Percentiles rank a stretch among this genome's conserved stretches.
These are phyloP conservation scores for Neofusicoccum parvum DNA, from an alignment of 2,329 filamentous ascomycete species.

Conservation along the genomic window DNA sequence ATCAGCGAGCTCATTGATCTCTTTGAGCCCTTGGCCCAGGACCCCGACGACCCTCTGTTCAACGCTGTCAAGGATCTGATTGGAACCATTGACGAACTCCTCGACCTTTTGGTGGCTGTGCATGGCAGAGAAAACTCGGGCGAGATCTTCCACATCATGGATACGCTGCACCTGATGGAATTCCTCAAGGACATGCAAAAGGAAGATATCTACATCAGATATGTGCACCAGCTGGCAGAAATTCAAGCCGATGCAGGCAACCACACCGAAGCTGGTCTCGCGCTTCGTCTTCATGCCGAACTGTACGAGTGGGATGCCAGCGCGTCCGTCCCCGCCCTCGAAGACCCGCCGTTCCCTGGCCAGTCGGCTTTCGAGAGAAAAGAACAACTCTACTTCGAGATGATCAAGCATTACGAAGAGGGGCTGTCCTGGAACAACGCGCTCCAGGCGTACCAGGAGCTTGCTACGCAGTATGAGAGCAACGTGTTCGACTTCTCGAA, in stretches of 20 bases:
- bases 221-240: conserved; percentile 86
- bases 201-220: conserved; percentile 93
- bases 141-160: conserved; percentile 81
- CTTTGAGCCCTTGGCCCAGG: conserved; percentile 70
- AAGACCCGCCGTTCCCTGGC: conserved; percentile 75
- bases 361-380: conserved; percentile 92
- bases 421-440: conserved; percentile 93
- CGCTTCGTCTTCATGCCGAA: conserved; percentile 86
- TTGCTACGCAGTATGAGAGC: conserved; percentile 86
- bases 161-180: conserved; percentile 89
- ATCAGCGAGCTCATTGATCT: conserved; percentile 80
- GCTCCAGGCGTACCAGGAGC: conserved; percentile 83
- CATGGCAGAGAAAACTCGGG: conserved; percentile 73
- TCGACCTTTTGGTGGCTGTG: conserved; percentile 88
- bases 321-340: conserved; percentile 64
- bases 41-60: conserved; percentile 73
- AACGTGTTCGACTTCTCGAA: conserved; percentile 91
- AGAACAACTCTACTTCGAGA: conserved; percentile 87
- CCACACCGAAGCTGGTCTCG: conserved; percentile 83
- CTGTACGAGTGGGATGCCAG: conserved; percentile 88
- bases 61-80: conserved; percentile 77
- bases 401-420: conserved; percentile 93
- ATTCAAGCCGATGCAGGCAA: conserved; percentile 77
- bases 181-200: conserved; percentile 96
- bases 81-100: conserved; percentile 81